Evolutionary conservation across 306 rosid genomes (phyloP).

Genomic region (Prunus padus): DNA sequence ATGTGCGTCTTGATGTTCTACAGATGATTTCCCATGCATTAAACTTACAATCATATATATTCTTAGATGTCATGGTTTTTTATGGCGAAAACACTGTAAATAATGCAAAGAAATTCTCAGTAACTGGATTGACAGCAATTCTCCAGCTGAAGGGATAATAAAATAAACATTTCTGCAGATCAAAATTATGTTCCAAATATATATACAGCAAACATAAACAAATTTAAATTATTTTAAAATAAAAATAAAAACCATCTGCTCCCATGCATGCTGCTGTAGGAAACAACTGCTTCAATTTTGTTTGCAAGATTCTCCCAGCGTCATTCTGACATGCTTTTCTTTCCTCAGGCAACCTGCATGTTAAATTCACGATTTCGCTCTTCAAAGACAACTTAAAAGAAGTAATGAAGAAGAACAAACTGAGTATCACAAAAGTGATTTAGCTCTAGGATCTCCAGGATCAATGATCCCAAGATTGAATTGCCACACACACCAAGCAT

Average conservation of each 20-base stretch:
- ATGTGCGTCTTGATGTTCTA: too few relatives aligned
- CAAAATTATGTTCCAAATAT: neutral
- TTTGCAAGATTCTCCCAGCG: neutral
- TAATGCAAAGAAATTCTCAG: too few relatives aligned
- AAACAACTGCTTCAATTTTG: neutral
- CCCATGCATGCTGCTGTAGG: neutral
- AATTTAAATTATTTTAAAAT: too few relatives aligned
- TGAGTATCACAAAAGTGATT: neutral
- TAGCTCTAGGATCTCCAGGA: too few relatives aligned
- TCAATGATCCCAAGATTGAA: too few relatives aligned
- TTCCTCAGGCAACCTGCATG: slow-evolving; percentile 70
- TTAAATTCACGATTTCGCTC: slow-evolving; percentile 8
- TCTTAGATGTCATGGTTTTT: too few relatives aligned
- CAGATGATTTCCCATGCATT: too few relatives aligned
- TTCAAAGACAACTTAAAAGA: neutral
- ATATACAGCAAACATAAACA: too few relatives aligned
- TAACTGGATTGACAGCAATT: too few relatives aligned
- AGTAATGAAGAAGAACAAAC: neutral
- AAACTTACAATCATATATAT: too few relatives aligned
- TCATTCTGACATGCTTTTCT: slow-evolving; percentile 57
- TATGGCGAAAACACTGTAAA: too few relatives aligned
- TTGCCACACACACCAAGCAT: neutral
- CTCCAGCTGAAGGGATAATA: too few relatives aligned
- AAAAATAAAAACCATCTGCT: neutral
- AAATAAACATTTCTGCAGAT: neutral